Evolutionary conservation across 371 early-diverging fungal genomes (phyloP), one percentile per base, ranked within the genome.

Genomic region (Caulochytrium protostelioides): DNA sequence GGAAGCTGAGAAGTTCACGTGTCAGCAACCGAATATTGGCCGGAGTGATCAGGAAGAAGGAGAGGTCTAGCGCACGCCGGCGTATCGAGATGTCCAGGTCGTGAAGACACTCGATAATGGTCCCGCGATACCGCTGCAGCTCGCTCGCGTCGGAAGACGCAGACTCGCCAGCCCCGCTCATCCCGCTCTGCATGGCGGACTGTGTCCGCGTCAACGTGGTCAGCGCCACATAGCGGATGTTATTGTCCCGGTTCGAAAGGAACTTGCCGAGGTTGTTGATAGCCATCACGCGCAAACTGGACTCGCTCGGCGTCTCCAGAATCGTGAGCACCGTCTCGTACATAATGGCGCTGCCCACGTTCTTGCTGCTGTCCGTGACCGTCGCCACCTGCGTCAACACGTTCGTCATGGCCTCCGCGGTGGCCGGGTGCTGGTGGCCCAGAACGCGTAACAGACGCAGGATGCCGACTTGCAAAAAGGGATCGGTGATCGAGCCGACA

Each of bases 201-300:
- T n/a, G n/a, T 6, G 89, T 83, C 34, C 79, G 78, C 42, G 79
- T 76, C 36, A 95, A 59, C 2, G 92, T 90, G 6, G 83, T 81
- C 38, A 95, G 53, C 4, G 97, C 94, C 13, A 95, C 94, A 27
- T 67, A 87, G 73, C 87, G 70, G 39, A 89, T 86, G 49, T 95
- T 95, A 61, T 91, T 92, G 51, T 95, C 97, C 25, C 76, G 55
- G 60, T 92, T 85, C 30, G 74, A 72, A 50, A 95, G 54, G 56
- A 95, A 91, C 37, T 79, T 73, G 38, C 97, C 97, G 8, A 95
- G 71, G 51, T 92, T 87, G 45, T 92, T 94, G 46, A 95, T 82
- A 19, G 87, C 97, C 44, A 95, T 49, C 20, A 89, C 84, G 19
- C 95, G 76, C 41, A 95, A 59, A 8, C 83, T 79, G 30, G 63